These are phyloP conservation scores for Halteria grandinella DNA, from an alignment of 73 alveolate genomes.

Conservation along the genomic window DNA sequence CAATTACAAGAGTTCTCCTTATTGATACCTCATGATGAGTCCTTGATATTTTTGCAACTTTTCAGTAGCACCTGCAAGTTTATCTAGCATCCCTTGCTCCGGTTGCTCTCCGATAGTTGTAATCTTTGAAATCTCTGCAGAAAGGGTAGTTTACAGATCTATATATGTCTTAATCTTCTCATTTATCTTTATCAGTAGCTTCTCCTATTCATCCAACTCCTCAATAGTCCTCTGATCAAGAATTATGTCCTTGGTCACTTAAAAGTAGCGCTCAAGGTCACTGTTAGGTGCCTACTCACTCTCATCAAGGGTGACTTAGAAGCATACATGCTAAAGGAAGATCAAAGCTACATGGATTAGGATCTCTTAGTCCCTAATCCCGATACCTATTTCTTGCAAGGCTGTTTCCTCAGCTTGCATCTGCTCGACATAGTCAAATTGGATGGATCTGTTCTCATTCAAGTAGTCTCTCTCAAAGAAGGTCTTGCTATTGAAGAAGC, in stretches of 20 bases:
- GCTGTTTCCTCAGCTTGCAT: conserved; percentile 35
- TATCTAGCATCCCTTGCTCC: background rate
- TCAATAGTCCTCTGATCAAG: background rate
- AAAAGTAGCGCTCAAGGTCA: background rate
- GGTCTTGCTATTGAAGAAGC: background rate
- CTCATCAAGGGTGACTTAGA: too few relatives aligned
- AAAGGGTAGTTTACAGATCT: background rate
- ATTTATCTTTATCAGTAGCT: background rate
- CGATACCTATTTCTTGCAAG: conserved; percentile 31
- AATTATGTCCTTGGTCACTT: background rate
- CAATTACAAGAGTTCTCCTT: background rate
- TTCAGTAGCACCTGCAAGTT: conserved; percentile 7
- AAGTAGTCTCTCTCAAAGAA: background rate
- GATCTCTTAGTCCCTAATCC: conserved; percentile 28
- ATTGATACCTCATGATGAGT: background rate
- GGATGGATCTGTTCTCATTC: background rate
- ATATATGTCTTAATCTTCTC: background rate
- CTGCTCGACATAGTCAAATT: conserved; percentile 1
- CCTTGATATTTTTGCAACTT: background rate
- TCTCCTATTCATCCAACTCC: background rate
- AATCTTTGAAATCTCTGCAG: background rate
- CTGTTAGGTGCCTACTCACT: too few relatives aligned
- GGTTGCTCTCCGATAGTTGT: background rate
- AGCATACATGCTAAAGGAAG: background rate
- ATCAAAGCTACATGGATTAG: conserved; percentile 8